phyloP scores from a whole-genome alignment of 768 basidiomycete species.

The Hirschioporus abietinus region DNA sequence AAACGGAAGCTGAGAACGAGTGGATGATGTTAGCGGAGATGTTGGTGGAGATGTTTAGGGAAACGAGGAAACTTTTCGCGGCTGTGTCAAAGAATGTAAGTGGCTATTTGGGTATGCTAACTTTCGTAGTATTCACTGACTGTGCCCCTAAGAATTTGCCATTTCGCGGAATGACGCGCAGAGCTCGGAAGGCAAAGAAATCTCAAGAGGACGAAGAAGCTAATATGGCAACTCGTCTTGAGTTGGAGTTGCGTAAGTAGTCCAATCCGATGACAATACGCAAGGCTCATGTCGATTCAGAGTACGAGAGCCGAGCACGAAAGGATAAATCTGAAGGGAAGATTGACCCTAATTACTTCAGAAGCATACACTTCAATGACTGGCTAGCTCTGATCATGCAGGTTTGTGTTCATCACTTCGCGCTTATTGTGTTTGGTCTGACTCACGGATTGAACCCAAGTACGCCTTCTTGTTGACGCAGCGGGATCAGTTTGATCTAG shows the following conservation, averaged over 20 bases:
- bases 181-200: constrained; percentile 26
- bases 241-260: constrained; percentile 62
- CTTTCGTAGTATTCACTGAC: constrained; percentile 2
- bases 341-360: constrained; percentile 49
- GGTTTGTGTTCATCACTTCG: constrained; percentile 36
- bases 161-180: constrained; percentile 63
- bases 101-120: not conserved
- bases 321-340: constrained; percentile 38
- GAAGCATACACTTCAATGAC: constrained; percentile 75
- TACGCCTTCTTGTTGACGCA: constrained; percentile 68
- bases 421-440: not conserved
- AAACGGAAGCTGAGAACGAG: constrained; percentile 49
- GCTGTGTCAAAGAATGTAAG: constrained; percentile 58
- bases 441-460: constrained; percentile 33
- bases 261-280: not conserved
- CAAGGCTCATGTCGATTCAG: constrained; percentile 26
- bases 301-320: constrained; percentile 49
- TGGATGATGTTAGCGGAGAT: constrained; percentile 85
- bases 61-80: constrained; percentile 79
- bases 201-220: constrained; percentile 58
- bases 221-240: constrained; percentile 68
- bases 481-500: constrained; percentile 56
- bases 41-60: constrained; percentile 83
- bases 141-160: constrained; percentile 36
- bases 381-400: constrained; percentile 87